Conservation (phyloP, 768 basidiomycete genomes). For the Pleurotus citrinopileatus region DNA sequence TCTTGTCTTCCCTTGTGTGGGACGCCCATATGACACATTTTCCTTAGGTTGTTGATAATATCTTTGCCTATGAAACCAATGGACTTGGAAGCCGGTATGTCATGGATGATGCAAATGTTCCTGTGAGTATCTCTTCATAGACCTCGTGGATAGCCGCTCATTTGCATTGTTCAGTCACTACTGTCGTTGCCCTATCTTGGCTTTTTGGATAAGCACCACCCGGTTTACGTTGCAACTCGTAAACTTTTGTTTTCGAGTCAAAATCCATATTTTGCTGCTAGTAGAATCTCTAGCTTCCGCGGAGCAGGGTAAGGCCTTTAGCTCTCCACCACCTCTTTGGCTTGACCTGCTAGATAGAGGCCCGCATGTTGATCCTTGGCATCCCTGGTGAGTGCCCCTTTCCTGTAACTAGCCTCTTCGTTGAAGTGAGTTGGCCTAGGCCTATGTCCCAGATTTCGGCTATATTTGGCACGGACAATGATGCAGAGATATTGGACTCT, state of each 20-base stretch:
- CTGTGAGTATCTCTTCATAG: constrained; percentile 39
- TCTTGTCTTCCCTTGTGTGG: not conserved
- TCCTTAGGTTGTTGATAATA: constrained; percentile 52
- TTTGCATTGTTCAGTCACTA: constrained; percentile 47
- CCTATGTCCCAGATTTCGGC: constrained; percentile 79
- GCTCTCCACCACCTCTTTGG: not conserved
- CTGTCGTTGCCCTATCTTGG: constrained; percentile 78
- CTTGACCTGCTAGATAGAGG: constrained; percentile 41
- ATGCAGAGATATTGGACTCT: constrained; percentile 59
- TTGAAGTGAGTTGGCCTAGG: constrained; percentile 30
- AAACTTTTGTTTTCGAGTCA: constrained; percentile 54
- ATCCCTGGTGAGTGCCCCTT: constrained; percentile 54
- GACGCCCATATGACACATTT: not conserved
- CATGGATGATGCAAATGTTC: constrained; percentile 87
- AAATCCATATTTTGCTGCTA: constrained; percentile 71
- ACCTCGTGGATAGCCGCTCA: not conserved
- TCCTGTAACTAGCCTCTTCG: no score
- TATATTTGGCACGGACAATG: constrained; percentile 73
- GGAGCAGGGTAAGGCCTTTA: constrained; percentile 54
- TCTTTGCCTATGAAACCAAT: constrained; percentile 79
- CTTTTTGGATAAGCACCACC: constrained; percentile 59
- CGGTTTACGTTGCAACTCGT: constrained; percentile 63
- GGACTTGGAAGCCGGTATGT: constrained; percentile 72
- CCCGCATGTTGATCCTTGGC: constrained; percentile 69
- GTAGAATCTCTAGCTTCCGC: constrained; percentile 48